These are phyloP conservation scores for Pyrenochaeta sp. DNA, from an alignment of 2,329 filamentous ascomycete species.

Conservation along the genomic window DNA sequence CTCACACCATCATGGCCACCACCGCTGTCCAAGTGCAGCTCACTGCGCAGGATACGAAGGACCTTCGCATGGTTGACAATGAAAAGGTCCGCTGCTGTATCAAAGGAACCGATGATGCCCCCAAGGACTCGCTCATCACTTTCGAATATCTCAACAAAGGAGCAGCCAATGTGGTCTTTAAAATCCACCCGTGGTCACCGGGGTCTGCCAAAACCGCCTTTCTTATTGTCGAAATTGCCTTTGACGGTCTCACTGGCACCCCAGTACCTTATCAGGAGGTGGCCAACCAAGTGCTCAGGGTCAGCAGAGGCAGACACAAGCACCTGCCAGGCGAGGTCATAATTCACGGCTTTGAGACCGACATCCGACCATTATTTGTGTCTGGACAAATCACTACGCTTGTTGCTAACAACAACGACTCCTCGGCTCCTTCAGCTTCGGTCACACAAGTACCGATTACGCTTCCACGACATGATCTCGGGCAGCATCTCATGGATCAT, in stretches of 20 bases:
- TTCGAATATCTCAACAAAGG: slow-evolving; percentile 44
- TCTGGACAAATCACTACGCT: slow-evolving; percentile 7
- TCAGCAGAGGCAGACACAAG: slow-evolving; percentile 41
- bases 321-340: slow-evolving; percentile 35
- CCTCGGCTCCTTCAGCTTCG: neutral
- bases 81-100: slow-evolving; percentile 23
- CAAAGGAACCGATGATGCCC: slow-evolving; percentile 1
- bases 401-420: slow-evolving; percentile 1
- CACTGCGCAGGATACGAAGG: neutral
- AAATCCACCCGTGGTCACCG: slow-evolving; percentile 18
- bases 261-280: slow-evolving; percentile 16
- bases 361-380: slow-evolving; percentile 40
- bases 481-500: slow-evolving; percentile 30
- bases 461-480: slow-evolving; percentile 13
- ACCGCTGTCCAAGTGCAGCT: neutral
- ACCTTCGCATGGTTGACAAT: neutral
- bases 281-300: slow-evolving; percentile 34
- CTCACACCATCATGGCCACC: neutral
- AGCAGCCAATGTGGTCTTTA: slow-evolving; percentile 46
- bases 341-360: slow-evolving; percentile 34
- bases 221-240: slow-evolving; percentile 24
- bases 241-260: slow-evolving; percentile 8
- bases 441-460: neutral
- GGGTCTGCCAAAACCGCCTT: slow-evolving; percentile 4
- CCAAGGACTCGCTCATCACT: slow-evolving; percentile 13